These are phyloP conservation scores for Thymus quinquecostatus DNA, from an alignment of 257 asterid species.

Conservation along the genomic window DNA sequence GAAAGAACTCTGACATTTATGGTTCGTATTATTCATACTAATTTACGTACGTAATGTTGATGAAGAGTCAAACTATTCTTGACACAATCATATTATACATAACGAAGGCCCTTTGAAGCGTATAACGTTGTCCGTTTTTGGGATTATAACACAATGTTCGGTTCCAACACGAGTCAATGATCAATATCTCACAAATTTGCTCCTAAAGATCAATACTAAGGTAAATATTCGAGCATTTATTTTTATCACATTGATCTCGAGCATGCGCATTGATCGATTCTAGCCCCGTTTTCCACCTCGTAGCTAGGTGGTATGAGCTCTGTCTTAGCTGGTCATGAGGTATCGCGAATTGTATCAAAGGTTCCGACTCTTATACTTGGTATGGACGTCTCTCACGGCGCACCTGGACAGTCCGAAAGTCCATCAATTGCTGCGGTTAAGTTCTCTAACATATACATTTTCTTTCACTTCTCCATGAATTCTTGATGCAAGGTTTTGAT, in stretches of 20 bases:
- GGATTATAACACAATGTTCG: conserved; percentile 84
- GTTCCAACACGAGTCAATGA: conserved; percentile 76
- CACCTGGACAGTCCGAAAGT: conserved; percentile 90
- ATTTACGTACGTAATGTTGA: not conserved
- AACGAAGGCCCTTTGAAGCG: conserved; percentile 93
- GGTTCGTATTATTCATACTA: conserved; percentile 49
- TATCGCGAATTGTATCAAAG: conserved; percentile 67
- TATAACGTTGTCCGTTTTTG: conserved; percentile 74
- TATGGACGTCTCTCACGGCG: conserved; percentile 96
- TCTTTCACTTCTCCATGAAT: too few species aligned
- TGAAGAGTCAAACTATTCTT: too few species aligned
- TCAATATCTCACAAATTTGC: conserved; percentile 75
- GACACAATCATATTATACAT: too few species aligned
- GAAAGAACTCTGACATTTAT: conserved; percentile 75
- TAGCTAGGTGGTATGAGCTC: conserved; percentile 97
- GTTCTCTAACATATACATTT: not conserved
- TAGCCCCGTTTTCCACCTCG: conserved; percentile 10
- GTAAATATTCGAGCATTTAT: conserved; percentile 29
- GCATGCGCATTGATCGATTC: too few species aligned
- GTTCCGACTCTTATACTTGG: conserved; percentile 84
- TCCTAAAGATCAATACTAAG: conserved; percentile 93
- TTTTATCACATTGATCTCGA: too few species aligned
- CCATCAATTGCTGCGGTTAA: conserved; percentile 96
- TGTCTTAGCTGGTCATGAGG: conserved; percentile 43
- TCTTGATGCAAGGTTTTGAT: too few species aligned